Evolutionary conservation across 352 stramenopile species (phyloP).

Genomic region (Phytophthora rubi): DNA sequence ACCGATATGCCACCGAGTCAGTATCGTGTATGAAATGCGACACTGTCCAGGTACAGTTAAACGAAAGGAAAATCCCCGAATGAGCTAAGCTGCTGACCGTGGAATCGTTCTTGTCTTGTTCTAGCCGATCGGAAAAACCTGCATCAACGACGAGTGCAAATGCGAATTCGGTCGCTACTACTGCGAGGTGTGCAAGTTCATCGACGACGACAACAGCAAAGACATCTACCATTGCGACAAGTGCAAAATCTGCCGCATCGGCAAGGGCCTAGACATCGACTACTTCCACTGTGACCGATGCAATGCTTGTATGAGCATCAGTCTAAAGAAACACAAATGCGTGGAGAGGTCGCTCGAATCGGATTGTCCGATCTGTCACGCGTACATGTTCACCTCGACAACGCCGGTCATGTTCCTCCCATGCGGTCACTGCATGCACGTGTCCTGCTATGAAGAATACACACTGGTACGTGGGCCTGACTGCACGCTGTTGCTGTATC

Average conservation of each 20-base stretch:
- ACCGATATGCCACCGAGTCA: slow-evolving; percentile 94
- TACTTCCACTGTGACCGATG: slow-evolving; percentile 98
- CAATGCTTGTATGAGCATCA: slow-evolving; percentile 97
- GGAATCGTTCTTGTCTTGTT: slow-evolving; percentile 20
- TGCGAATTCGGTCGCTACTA: slow-evolving; percentile 93
- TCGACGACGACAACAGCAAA: slow-evolving; percentile 92
- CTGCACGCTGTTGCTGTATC: not conserved
- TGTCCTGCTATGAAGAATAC: slow-evolving; percentile 95
- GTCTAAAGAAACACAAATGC: slow-evolving; percentile 92
- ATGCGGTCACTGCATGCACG: slow-evolving; percentile 97
- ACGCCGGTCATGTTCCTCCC: slow-evolving; percentile 94
- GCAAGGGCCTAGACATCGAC: slow-evolving; percentile 95
- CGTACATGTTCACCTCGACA: slow-evolving; percentile 96
- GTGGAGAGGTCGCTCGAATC: slow-evolving; percentile 95
- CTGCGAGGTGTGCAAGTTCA: slow-evolving; percentile 96
- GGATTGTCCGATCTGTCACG: slow-evolving; percentile 95
- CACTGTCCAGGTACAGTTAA: slow-evolving; percentile 56
- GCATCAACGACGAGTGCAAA: slow-evolving; percentile 69
- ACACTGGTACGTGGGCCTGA: slow-evolving; percentile 61
- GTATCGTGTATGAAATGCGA: slow-evolving; percentile 95
- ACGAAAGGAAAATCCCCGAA: not conserved
- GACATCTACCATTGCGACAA: slow-evolving; percentile 99
- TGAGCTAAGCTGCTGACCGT: not conserved
- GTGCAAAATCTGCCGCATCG: slow-evolving; percentile 97
- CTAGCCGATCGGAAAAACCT: slow-evolving; percentile 70